Conservation (phyloP, 495 filamentous ascomycete genomes). For the Paragyromitra xinjiangensis region DNA sequence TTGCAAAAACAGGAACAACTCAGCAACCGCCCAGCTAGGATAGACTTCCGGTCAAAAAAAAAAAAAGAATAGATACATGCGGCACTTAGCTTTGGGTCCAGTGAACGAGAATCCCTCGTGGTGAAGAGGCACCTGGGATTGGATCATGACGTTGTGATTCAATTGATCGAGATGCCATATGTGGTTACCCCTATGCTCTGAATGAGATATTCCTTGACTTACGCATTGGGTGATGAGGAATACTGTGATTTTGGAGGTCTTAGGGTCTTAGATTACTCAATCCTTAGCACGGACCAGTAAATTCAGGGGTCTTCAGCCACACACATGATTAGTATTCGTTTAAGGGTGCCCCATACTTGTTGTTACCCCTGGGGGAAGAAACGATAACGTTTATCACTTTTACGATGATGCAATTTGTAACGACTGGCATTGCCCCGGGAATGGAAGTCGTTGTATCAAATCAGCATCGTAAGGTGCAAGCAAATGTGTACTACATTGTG, state of each 20-base stretch:
- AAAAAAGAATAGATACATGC: neutral
- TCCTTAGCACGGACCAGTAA: neutral
- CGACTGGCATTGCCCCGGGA: neutral
- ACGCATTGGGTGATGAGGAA: neutral
- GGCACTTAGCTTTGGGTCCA: neutral
- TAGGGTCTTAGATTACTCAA: constrained; percentile 1
- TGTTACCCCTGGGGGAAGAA: constrained; percentile 7
- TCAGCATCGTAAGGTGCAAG: neutral
- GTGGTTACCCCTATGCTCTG: neutral
- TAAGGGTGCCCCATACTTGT: neutral
- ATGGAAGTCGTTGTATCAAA: neutral
- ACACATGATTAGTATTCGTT: neutral
- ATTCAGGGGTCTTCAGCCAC: neutral
- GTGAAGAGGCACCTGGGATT: neutral
- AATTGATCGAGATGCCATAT: neutral
- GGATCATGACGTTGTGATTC: neutral
- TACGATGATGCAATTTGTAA: constrained; percentile 20
- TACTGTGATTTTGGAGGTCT: neutral
- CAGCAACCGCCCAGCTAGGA: neutral
- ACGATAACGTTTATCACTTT: constrained; percentile 12
- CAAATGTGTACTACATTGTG: neutral
- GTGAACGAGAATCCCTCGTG: neutral
- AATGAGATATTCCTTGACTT: neutral
- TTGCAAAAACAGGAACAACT: neutral
- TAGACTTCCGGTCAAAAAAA: neutral